phyloP scores from a whole-genome alignment of 345 rosid species.

The Eucalyptus grandis region DNA sequence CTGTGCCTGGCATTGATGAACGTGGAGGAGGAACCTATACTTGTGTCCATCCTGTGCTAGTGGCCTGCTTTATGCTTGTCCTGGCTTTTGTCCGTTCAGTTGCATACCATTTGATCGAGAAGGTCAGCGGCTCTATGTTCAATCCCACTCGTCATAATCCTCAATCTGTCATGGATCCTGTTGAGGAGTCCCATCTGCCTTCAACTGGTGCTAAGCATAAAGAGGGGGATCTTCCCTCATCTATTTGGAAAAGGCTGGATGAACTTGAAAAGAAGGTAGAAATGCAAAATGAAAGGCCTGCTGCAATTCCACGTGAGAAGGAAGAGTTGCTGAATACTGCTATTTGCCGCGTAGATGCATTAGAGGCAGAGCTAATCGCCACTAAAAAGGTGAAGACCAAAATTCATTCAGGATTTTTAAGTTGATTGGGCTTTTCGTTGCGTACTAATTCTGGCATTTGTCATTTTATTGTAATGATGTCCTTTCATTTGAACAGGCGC shows the following conservation, averaged over 20 bases:
- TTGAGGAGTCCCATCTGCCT: slow-evolving; percentile 8
- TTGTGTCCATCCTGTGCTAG: slow-evolving; percentile 18
- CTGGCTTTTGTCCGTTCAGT: slow-evolving; percentile 16
- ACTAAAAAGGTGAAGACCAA: slow-evolving; percentile 22
- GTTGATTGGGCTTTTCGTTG: background rate
- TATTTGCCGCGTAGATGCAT: slow-evolving; percentile 22
- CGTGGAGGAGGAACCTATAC: slow-evolving; percentile 9
- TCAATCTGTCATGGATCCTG: background rate
- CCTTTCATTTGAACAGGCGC: background rate
- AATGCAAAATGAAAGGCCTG: slow-evolving; percentile 15
- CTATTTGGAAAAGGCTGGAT: slow-evolving; percentile 8
- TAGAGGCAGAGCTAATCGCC: slow-evolving; percentile 32
- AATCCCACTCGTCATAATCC: background rate
- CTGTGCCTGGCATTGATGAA: background rate
- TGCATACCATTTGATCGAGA: slow-evolving; percentile 15
- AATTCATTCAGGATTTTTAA: background rate
- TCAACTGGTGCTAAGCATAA: slow-evolving; percentile 21
- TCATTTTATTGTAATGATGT: background rate
- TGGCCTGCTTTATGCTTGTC: slow-evolving; percentile 15
- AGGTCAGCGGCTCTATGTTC: background rate
- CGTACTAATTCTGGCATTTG: background rate
- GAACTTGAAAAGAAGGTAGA: slow-evolving; percentile 32
- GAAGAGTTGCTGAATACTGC: slow-evolving; percentile 29
- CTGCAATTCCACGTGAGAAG: slow-evolving; percentile 21
- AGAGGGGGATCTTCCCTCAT: slow-evolving; percentile 19